These are phyloP conservation scores for Theobroma grandiflorum DNA, from an alignment of 441 rosid genomes.

Conservation along the genomic window DNA sequence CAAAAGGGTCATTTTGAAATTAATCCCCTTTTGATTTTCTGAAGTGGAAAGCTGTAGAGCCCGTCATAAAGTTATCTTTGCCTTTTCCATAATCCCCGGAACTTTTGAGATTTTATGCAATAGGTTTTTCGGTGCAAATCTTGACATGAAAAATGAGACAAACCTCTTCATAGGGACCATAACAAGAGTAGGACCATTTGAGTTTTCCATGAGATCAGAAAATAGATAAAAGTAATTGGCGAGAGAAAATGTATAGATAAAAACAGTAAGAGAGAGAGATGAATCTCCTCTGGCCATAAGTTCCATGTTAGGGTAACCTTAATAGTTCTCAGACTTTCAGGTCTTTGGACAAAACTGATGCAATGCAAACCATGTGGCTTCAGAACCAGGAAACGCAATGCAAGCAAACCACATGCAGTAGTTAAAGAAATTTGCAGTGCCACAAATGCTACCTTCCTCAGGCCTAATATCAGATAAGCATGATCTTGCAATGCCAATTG, in stretches of 20 bases:
- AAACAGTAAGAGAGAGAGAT: not conserved
- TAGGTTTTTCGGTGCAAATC: not conserved
- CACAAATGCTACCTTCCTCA: not conserved
- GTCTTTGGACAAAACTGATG: not conserved
- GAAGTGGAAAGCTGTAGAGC: not conserved
- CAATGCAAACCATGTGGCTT: not conserved
- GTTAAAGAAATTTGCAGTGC: not conserved
- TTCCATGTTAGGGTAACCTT: not conserved
- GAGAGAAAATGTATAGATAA: not conserved
- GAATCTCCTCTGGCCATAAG: not conserved
- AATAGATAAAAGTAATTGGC: not conserved
- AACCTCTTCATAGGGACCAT: not conserved
- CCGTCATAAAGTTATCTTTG: not conserved
- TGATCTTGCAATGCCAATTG: not conserved
- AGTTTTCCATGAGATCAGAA: not conserved
- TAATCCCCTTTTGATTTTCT: not conserved
- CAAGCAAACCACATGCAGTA: not conserved
- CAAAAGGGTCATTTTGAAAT: not conserved
- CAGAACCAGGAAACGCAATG: not conserved
- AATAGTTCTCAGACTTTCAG: too few species aligned
- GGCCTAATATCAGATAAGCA: not conserved
- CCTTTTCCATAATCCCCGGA: not conserved
- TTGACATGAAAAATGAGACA: not conserved
- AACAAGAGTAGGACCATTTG: not conserved
- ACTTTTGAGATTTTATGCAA: not conserved